Conservation (phyloP, 768 basidiomycete species). For the Galerina sulciceps region DNA sequence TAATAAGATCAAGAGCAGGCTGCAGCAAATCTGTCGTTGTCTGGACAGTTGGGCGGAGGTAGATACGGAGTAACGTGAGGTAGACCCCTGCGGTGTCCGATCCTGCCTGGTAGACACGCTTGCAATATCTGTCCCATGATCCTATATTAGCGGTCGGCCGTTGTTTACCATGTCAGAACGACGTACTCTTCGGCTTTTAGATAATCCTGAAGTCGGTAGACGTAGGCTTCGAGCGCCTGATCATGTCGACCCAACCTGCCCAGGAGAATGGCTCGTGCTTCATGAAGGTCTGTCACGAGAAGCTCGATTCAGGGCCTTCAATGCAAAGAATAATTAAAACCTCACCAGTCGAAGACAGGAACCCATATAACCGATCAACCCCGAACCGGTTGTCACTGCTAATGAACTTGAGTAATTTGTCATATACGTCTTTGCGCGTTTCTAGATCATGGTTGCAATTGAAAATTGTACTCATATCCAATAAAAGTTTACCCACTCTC, state of each 20-base stretch:
- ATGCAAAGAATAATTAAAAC: not conserved
- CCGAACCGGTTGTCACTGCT: slow-evolving; percentile 70
- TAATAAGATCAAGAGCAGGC: slow-evolving; percentile 89
- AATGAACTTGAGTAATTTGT: slow-evolving; percentile 80
- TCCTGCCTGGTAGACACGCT: slow-evolving; percentile 69
- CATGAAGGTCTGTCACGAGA: slow-evolving; percentile 63
- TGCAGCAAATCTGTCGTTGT: slow-evolving; percentile 60
- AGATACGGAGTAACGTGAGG: slow-evolving; percentile 83
- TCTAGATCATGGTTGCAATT: slow-evolving; percentile 36
- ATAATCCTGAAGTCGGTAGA: slow-evolving; percentile 84
- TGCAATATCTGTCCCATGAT: slow-evolving; percentile 74
- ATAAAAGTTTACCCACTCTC: slow-evolving; percentile 45
- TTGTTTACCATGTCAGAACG: not conserved
- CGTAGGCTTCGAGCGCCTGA: slow-evolving; percentile 93
- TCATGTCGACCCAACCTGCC: slow-evolving; percentile 92
- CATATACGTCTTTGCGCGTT: slow-evolving; percentile 53
- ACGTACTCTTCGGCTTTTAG: slow-evolving; percentile 84
- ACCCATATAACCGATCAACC: slow-evolving; percentile 78
- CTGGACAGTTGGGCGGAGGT: slow-evolving; percentile 73
- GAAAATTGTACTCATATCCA: not conserved
- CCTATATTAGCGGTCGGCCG: too few species aligned
- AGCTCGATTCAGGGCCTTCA: not conserved
- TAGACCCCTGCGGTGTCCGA: slow-evolving; percentile 69
- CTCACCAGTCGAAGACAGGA: slow-evolving; percentile 82
- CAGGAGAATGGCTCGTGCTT: slow-evolving; percentile 89